Percentiles rank a stretch among this genome's conserved stretches.
Evolutionary conservation across 176 grass and related monocot genomes (phyloP).

Genomic region (Carex scoparia): DNA sequence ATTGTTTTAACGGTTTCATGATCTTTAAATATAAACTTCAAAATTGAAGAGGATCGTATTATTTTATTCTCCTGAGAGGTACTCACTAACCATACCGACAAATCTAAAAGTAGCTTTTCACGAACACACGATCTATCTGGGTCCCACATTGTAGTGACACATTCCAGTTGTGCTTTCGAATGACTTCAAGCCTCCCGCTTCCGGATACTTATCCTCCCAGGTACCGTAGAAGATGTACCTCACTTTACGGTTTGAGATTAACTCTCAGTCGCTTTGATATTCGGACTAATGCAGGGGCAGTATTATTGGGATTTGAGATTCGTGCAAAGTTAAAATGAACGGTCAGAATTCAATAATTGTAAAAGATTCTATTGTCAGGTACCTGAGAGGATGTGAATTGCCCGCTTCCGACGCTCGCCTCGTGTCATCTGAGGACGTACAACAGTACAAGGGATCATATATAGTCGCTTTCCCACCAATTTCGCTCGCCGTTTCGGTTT

Average conservation of each 20-base stretch:
- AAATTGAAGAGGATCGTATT: background rate
- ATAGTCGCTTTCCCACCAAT: background rate
- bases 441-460: background rate
- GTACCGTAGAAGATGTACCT: no score
- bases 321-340: no score
- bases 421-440: background rate
- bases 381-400: no score
- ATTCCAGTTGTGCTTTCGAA: background rate
- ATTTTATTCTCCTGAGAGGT: background rate
- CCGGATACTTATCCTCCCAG: background rate
- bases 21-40: background rate
- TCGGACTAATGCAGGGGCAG: no score
- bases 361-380: no score
- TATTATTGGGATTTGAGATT: no score
- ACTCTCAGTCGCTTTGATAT: no score
- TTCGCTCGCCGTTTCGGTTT: background rate
- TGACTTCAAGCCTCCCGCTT: slow-evolving; percentile 11
- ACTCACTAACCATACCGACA: background rate
- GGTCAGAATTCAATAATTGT: no score
- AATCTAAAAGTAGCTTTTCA: background rate
- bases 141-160: slow-evolving; percentile 5
- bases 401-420: background rate
- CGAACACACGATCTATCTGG: background rate
- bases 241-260: no score
- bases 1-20: background rate